Base-by-base conservation (phyloP, 176 grass and related monocot genomes). In the Poa annua region DNA sequence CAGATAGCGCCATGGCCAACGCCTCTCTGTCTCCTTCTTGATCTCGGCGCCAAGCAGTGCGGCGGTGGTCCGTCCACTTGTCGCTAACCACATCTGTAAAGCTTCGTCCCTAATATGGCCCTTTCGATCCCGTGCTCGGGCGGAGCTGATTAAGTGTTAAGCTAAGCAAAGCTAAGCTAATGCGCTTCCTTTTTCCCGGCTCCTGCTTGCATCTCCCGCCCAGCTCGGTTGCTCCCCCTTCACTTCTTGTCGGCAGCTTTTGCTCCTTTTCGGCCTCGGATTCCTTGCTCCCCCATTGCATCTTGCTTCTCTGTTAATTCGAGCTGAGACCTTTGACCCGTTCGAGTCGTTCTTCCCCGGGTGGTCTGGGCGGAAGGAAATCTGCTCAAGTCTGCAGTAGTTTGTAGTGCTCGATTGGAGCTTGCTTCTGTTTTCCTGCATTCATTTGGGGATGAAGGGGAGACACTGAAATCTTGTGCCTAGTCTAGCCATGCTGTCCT, bases 41-140 rank as follows among this genome's bases (percentile, higher is more conserved):
- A 90, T 80, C 88, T 83, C 32, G 84, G 88, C 26, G 88, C 84
- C 74, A 86, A 65, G 36, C 36, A 29, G 74, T 66, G 88, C 71
- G 24, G 39, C 80, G 32, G 49, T 74, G 88, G 88, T 73, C 88
- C 88, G 88, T 71, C 84, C 84, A 82, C 78, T 56, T 65, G 78
- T 77, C 70, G 74, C 57, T 57, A 83, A 73, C 83, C 73, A 20
- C 84, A 90, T 83, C 88, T 84, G 80, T 80, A 87, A 90, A 87
- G 80, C 59, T 12, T 12, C 64, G 24, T 13, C 4, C 2, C 4
- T 36, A 25, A 25, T 25, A 14, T 49, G 15, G 8, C 8, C 63
- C 53, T 85, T 88, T 85, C 36, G 38, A 78, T 69, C 85, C 84
- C 87, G 85, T 87, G 89, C 83, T 74, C 32, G 78, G 36, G 13